These are phyloP conservation scores for Kuraishia capsulata DNA, from an alignment of 805 yeast genomes.

Conservation along the genomic window DNA sequence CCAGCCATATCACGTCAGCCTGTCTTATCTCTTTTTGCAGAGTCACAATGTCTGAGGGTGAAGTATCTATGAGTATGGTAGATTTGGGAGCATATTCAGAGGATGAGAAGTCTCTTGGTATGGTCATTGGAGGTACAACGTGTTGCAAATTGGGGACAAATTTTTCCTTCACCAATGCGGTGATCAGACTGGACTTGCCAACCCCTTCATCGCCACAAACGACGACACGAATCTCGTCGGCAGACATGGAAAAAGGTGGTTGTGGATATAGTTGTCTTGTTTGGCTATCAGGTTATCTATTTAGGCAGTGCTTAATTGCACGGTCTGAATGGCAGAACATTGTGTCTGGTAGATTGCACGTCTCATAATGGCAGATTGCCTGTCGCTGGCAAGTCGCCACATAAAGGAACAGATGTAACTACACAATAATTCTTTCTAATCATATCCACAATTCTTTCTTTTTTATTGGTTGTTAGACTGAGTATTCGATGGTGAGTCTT, in stretches of 20 bases:
- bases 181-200: constrained; percentile 73
- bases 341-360: too few species aligned
- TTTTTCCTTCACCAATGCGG: constrained; percentile 73
- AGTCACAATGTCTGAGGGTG: constrained; percentile 48
- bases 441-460: too few species aligned
- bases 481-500: too few species aligned
- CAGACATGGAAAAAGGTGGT: not conserved
- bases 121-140: constrained; percentile 74
- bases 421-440: too few species aligned
- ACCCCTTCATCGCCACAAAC: constrained; percentile 94
- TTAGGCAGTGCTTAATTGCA: too few species aligned
- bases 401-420: too few species aligned
- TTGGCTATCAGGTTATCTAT: too few species aligned
- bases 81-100: constrained; percentile 51
- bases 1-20: constrained; percentile 92
- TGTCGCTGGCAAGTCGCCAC: too few species aligned
- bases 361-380: too few species aligned
- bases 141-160: constrained; percentile 71
- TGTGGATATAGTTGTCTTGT: not conserved
- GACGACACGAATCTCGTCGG: constrained; percentile 63
- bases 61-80: constrained; percentile 75
- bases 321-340: too few species aligned
- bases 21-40: constrained; percentile 68
- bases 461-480: too few species aligned
- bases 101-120: constrained; percentile 63